Percentiles rank a stretch among this genome's conserved stretches.
These are phyloP conservation scores for Trichosporon faecale DNA, from an alignment of 1,284 basidiomycete genomes.

Conservation along the genomic window DNA sequence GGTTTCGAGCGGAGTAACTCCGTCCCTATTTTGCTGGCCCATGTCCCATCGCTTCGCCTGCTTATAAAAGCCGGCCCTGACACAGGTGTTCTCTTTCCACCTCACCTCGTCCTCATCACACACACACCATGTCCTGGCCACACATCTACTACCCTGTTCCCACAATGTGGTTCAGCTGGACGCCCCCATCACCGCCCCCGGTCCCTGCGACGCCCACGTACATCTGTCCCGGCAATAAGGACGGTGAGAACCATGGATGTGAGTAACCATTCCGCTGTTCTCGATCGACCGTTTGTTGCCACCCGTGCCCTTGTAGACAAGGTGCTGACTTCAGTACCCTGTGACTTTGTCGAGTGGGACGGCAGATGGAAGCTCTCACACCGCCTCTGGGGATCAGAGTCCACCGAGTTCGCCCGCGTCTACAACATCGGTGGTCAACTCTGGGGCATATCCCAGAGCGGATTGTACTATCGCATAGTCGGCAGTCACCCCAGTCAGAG, in stretches of 20 bases:
- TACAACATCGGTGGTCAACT: neutral
- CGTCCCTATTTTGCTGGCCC: neutral
- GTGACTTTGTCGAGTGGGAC: neutral
- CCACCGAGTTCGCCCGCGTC: neutral
- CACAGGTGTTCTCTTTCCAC: neutral
- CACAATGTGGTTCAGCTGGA: neutral
- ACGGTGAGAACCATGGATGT: neutral
- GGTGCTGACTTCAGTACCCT: neutral
- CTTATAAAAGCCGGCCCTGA: neutral
- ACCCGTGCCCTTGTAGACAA: neutral
- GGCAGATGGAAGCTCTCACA: neutral
- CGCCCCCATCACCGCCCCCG: neutral
- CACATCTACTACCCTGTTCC: neutral
- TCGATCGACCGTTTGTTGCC: neutral
- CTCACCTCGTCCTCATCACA: neutral
- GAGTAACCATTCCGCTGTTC: neutral
- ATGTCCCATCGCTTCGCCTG: neutral
- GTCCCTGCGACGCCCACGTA: neutral
- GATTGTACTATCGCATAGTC: neutral
- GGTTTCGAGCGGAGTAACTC: neutral
- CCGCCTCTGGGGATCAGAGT: neutral
- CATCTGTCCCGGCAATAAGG: neutral
- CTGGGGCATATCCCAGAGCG: neutral
- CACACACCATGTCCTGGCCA: neutral
- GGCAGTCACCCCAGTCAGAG: neutral